Evolutionary conservation across 305 asterid genomes (phyloP).

Genomic region (Plantago coronopus): DNA sequence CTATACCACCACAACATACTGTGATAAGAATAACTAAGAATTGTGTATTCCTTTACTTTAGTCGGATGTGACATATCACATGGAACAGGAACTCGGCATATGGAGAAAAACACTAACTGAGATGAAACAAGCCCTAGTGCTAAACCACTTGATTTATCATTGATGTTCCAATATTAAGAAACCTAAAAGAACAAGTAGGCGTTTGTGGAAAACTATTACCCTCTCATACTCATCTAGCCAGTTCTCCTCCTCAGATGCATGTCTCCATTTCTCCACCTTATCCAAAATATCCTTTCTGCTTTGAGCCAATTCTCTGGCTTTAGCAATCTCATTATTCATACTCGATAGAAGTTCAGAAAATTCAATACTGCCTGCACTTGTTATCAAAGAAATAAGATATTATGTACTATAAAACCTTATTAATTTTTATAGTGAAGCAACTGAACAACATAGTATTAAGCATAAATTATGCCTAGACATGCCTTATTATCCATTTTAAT

Average conservation of each 20-base stretch:
- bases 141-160: neutral
- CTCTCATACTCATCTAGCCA: constrained; percentile 90
- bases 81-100: constrained; percentile 13
- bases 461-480: too few relatives aligned
- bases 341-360: constrained; percentile 58
- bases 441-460: too few relatives aligned
- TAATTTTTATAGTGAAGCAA: neutral
- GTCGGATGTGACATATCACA: constrained; percentile 2
- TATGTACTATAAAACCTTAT: neutral
- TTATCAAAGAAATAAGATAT: constrained; percentile 5
- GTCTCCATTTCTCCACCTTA: constrained; percentile 76
- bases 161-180: neutral
- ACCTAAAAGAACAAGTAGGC: neutral
- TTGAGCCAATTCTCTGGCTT: constrained; percentile 64
- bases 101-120: constrained; percentile 1
- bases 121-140: constrained; percentile 1
- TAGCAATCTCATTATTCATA: constrained; percentile 61
- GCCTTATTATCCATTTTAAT: too few relatives aligned
- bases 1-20: constrained; percentile 1
- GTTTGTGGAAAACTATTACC: constrained; percentile 34
- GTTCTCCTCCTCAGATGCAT: constrained; percentile 69
- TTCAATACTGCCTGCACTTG: constrained; percentile 45
- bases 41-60: constrained; percentile 12
- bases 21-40: neutral
- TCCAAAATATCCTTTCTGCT: constrained; percentile 81